Evolutionary conservation across 768 basidiomycete genomes (phyloP).

Genomic region (Phylloporus scabripes): DNA sequence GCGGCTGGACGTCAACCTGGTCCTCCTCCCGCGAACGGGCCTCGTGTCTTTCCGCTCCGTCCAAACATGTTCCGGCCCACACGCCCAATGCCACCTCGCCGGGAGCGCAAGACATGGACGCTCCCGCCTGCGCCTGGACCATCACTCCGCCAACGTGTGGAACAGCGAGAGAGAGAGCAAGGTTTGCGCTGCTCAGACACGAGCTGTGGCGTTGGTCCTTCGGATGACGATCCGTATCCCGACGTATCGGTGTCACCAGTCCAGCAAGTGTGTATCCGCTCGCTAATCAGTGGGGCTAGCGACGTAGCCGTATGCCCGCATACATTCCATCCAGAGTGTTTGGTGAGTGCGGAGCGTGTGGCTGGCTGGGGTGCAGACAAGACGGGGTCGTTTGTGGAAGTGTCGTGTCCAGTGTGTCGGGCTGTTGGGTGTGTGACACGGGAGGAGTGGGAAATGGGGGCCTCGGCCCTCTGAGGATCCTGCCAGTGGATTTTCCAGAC

Average conservation of each 20-base stretch:
- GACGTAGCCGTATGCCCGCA: constrained; percentile 47
- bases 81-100: constrained; percentile 23
- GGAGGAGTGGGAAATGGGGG: constrained; percentile 57
- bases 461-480: constrained; percentile 22
- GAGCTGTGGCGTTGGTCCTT: constrained; percentile 70
- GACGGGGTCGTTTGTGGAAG: constrained; percentile 45
- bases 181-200: constrained; percentile 69
- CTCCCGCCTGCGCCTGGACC: constrained; percentile 68
- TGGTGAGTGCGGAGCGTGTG: constrained; percentile 62
- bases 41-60: constrained; percentile 13
- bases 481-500: not conserved
- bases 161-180: constrained; percentile 64
- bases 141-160: constrained; percentile 68
- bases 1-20: constrained; percentile 1
- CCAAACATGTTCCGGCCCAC: constrained; percentile 23
- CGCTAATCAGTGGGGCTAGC: constrained; percentile 10
- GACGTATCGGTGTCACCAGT: constrained; percentile 18
- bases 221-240: constrained; percentile 60
- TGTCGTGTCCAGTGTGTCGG: constrained; percentile 72
- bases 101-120: constrained; percentile 47
- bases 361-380: constrained; percentile 54
- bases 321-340: constrained; percentile 65
- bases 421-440: constrained; percentile 54
- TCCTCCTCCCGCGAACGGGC: constrained; percentile 1
- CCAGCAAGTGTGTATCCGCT: constrained; percentile 23